A percentile compares a stretch with the other conserved stretches of the same genome.
Conservation (phyloP, 1,284 basidiomycete species). For the Sporisorium sorghi region DNA sequence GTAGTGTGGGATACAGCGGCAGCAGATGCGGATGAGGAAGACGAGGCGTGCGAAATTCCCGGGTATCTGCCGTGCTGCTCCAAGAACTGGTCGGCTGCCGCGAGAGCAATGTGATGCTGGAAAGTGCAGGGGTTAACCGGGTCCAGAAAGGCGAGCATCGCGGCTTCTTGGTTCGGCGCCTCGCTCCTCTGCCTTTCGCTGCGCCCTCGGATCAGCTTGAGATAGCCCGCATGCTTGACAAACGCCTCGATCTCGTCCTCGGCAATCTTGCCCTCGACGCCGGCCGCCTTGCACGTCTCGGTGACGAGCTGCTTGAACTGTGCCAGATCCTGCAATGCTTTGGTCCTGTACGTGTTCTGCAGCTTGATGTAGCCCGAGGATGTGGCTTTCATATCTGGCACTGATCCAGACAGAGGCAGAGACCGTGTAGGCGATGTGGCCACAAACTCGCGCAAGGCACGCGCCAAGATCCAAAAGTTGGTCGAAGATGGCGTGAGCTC, state of each 20-base stretch:
- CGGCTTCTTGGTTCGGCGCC: conserved; percentile 67
- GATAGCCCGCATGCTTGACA: conserved; percentile 87
- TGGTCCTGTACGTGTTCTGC: conserved; percentile 80
- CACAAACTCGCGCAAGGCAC: conserved; percentile 76
- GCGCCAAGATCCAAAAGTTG: conserved; percentile 88
- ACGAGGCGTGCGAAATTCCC: conserved; percentile 54
- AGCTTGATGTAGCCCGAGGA: conserved; percentile 84
- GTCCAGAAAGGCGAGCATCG: conserved; percentile 57
- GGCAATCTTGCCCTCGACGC: conserved; percentile 67
- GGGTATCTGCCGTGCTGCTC: conserved; percentile 70
- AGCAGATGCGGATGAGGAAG: conserved; percentile 8
- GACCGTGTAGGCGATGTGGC: conserved; percentile 69
- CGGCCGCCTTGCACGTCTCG: conserved; percentile 62
- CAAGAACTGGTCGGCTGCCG: conserved; percentile 71
- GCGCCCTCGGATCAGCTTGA: conserved; percentile 81
- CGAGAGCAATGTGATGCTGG: conserved; percentile 69
- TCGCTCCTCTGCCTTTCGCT: conserved; percentile 70
- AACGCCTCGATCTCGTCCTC: conserved; percentile 79
- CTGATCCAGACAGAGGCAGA: conserved; percentile 76
- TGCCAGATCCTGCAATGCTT: conserved; percentile 78
- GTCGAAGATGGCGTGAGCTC: conserved; percentile 71
- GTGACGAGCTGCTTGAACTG: conserved; percentile 69
- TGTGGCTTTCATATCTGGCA: conserved; percentile 97
- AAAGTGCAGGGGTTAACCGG: conserved; percentile 63
- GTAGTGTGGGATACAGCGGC: neutral